These are phyloP conservation scores for Fusarium mundagurra DNA, from an alignment of 2,329 filamentous ascomycete species.

Conservation along the genomic window DNA sequence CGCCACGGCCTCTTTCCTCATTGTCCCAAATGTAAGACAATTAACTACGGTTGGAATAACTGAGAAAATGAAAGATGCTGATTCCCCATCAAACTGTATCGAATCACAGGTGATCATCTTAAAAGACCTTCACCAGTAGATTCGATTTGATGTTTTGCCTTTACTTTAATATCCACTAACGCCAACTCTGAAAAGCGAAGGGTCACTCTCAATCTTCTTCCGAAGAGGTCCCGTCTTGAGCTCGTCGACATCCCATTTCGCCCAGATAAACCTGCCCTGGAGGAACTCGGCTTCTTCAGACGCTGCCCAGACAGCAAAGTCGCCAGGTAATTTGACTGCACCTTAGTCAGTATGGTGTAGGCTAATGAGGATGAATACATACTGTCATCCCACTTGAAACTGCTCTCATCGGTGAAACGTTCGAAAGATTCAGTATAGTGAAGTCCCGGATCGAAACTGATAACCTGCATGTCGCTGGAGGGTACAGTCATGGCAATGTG, in stretches of 20 bases:
- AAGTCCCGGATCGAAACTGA: constrained; percentile 31
- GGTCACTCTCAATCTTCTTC: not conserved
- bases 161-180: not conserved
- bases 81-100: no score
- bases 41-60: no score
- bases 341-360: not conserved
- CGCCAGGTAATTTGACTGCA: not conserved
- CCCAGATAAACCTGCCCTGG: constrained; percentile 6
- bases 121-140: no score
- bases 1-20: no score
- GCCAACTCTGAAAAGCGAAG: not conserved
- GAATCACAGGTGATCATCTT: no score
- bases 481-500: constrained; percentile 49
- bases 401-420: not conserved
- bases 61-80: no score
- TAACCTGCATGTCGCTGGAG: constrained; percentile 39
- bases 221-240: not conserved
- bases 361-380: fast-evolving
- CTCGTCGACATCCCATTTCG: constrained; percentile 14
- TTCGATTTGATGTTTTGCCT: no score
- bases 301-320: constrained; percentile 19
- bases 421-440: constrained; percentile 10
- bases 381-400: constrained; percentile 13
- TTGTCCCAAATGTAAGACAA: no score
- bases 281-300: constrained; percentile 15